Evolutionary conservation across 2,329 filamentous ascomycete genomes (phyloP), one percentile per base, ranked within the genome.

Genomic region (Cytospora paraplurivora): DNA sequence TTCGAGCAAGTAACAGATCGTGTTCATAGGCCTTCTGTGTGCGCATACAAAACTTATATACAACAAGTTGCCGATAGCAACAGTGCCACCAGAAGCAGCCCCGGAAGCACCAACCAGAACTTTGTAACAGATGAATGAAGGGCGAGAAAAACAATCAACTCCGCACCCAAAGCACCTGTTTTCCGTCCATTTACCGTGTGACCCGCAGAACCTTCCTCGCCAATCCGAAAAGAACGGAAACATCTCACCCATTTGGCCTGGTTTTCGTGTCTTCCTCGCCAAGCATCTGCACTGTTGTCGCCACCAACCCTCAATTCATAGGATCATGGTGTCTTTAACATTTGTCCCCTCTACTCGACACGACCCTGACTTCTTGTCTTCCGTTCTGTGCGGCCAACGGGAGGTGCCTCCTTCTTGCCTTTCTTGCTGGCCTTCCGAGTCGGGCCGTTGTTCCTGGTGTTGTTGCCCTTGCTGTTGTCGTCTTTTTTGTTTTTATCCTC

Each of bases 361-460:
- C 64, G 69, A 3, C 73, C 75, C 62, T 78, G 76, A 65, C 76
- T 78, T 58, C 76, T 72, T 1, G 76, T 78, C 71, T 76, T 77
- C 27, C 76, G 72, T 12, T 71, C 71, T 4, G 76, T 76, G 62
- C 67, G 69, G 15, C 76, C 76, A 7, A 76, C 72, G 0, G 72
- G 64, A 11, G 62, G 32, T 4, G 63, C 51, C 33, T 73, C 63
- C 60, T 67, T 72, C 62, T 72, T 70, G n/a, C 60, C 58, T 62
- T 68, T 69, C 51, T 58, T 67, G 65, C 53, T 66, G 56, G 68
- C 69, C 67, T 72, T 72, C n/a, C 63, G 56, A 49, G 52, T 35
- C 50, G 57, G 59, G 3, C 62, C 59, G 19, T 52, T 54, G 34
- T 51, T 49, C 58, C 52, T 65, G 50, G 64, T 64, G 12, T 51